Evolutionary conservation across 805 yeast genomes (phyloP), one percentile per base, ranked within the genome.

Genomic region (Yarrowia sp.): DNA sequence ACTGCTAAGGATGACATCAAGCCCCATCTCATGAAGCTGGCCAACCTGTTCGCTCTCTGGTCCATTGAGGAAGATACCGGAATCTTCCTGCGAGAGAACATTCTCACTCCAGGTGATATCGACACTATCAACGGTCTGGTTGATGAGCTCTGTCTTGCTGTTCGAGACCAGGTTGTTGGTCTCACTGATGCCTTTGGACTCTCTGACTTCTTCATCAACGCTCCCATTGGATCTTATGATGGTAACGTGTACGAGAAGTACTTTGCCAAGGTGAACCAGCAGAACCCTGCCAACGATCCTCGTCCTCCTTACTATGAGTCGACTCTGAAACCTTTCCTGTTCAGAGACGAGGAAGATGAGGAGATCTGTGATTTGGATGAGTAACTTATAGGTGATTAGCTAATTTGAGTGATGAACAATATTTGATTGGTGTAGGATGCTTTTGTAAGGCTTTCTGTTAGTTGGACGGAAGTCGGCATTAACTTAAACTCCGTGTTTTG

Each of bases 241-340:
- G 97, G 97, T 69, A 88, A 92, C 77, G 87, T 91, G 69, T 92
- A 92, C 80, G 87, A 87, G 75, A 87, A 90, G 77, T 91, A 92
- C 80, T 89, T 88, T 75, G 79, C 75, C 38, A 80, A 82, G 68
- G 89, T 88, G 69, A 86, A 85, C 74, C 87, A 86, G 69, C 86
- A 87, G 14, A 75, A 80, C 59, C 75, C 78, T 3, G 72, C 74
- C 19, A 58, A 71, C 26, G 76, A 77, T 12, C 81, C 85, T 70
- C 86, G 88, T 73, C 89, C 94, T 10, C 85, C 87, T 14, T 88
- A 88, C 75, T 80, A 85, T 35, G 81, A 76, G 22, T 72, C 70
- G 5, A 70, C 70, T 16, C 74, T 79, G 70, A 73, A 74, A 71
- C 82, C 82, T 0, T 76, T 79, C 72, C 73, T 79, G 69, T 66